A percentile compares a stretch with the other conserved stretches of the same genome.
Conservation (phyloP, 2,329 filamentous ascomycete genomes). For the Aspergillus felis region DNA sequence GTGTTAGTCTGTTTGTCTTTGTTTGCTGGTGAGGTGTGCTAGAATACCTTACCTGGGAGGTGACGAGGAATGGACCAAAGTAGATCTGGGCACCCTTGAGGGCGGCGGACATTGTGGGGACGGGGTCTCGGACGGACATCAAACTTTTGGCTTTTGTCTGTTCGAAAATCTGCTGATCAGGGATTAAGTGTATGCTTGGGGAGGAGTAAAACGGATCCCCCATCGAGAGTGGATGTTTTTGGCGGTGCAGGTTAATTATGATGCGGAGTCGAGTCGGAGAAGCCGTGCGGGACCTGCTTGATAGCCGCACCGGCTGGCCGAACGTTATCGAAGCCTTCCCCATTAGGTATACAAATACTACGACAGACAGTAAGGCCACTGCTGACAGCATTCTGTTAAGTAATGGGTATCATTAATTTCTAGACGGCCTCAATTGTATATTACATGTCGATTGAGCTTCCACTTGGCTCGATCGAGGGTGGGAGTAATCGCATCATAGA, state of each 20-base stretch:
- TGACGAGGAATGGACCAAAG: slow-evolving; percentile 75
- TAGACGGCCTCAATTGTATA: slow-evolving; percentile 13
- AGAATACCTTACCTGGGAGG: slow-evolving; percentile 57
- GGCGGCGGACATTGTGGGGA: slow-evolving; percentile 19
- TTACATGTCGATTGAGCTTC: slow-evolving; percentile 13
- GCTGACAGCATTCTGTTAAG: not conserved
- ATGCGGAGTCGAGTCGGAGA: not conserved
- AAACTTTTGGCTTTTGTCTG: not conserved
- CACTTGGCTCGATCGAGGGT: not conserved
- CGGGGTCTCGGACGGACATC: slow-evolving; percentile 9
- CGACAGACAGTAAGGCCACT: not conserved
- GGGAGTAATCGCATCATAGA: not conserved
- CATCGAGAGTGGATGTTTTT: not conserved
- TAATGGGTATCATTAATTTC: slow-evolving; percentile 20
- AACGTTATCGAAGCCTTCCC: not conserved
- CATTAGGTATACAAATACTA: not conserved
- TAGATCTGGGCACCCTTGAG: slow-evolving; percentile 47
- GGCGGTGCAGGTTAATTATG: too few relatives aligned
- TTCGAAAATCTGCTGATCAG: not conserved
- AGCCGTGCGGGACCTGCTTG: not conserved
- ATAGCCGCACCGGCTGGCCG: not conserved
- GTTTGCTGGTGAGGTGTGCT: not conserved
- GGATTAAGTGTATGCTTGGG: not conserved
- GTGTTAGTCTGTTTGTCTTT: not conserved
- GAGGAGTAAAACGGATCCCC: not conserved